A percentile compares a stretch with the other conserved stretches of the same genome.
These are phyloP conservation scores for Acanthamoeba royreba DNA, from an alignment of 208 protist genomes.

Conservation along the genomic window DNA sequence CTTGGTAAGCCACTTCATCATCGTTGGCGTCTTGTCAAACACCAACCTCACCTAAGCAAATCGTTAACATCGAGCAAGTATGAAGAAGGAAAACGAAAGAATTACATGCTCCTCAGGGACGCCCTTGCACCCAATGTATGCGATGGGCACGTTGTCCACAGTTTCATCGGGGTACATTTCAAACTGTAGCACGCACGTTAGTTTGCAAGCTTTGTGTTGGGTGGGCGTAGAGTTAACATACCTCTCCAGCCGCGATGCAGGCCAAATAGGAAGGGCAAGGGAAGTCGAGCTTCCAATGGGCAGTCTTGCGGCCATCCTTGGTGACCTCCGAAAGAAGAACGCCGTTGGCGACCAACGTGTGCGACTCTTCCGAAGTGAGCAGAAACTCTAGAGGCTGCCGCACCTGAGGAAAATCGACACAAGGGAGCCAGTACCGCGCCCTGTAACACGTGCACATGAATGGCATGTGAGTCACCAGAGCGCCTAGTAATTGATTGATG, in stretches of 20 bases:
- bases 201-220: neutral
- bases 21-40: neutral
- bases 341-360: slow-evolving; percentile 5
- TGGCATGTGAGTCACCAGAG: neutral
- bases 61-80: too few relatives aligned
- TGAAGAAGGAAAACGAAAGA: neutral
- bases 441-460: neutral
- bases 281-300: neutral
- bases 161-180: neutral
- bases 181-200: neutral
- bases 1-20: slow-evolving; percentile 14
- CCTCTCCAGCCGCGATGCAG: neutral
- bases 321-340: neutral
- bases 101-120: neutral
- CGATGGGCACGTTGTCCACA: neutral
- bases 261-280: slow-evolving; percentile 7
- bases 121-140: slow-evolving; percentile 13
- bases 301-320: neutral
- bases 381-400: neutral
- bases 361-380: neutral
- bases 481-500: neutral
- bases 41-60: neutral
- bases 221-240: neutral
- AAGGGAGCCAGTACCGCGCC: neutral
- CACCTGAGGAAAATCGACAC: neutral